These are phyloP conservation scores for Sugiyamaella paludigena DNA, from an alignment of 1,139 yeast genomes.

Conservation along the genomic window DNA sequence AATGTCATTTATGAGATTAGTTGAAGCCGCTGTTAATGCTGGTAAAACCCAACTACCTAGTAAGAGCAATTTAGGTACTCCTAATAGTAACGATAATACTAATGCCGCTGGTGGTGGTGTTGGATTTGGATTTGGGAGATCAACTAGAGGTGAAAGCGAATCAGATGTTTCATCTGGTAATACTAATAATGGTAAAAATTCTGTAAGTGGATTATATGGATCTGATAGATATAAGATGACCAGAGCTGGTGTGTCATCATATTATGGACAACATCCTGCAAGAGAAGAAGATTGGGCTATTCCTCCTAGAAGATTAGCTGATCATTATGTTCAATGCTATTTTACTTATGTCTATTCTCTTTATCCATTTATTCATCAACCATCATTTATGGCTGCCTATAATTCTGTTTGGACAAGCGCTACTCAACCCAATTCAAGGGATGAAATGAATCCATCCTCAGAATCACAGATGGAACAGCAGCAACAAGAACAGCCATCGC, in stretches of 20 bases:
- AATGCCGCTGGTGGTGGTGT: not conserved
- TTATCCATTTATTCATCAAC: slow-evolving; percentile 24
- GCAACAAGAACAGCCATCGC: not conserved
- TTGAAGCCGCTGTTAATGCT: slow-evolving; percentile 23
- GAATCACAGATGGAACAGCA: not conserved
- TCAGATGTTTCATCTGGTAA: not conserved
- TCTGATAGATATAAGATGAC: not conserved
- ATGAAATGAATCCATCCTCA: too few relatives aligned
- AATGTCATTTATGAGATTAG: slow-evolving; percentile 22
- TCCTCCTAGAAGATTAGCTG: slow-evolving; percentile 22
- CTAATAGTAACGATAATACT: not conserved
- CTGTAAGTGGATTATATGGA: not conserved
- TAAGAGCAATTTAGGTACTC: not conserved
- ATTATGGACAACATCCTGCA: not conserved
- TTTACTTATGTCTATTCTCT: slow-evolving; percentile 21
- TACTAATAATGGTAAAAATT: not conserved
- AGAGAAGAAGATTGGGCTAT: slow-evolving; percentile 17
- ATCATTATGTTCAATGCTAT: slow-evolving; percentile 20
- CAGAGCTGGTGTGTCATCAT: not conserved
- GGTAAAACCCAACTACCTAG: not conserved
- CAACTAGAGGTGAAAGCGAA: too few relatives aligned
- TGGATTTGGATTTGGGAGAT: too few relatives aligned
- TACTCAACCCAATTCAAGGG: not conserved
- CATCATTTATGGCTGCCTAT: slow-evolving; percentile 21
- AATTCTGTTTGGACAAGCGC: slow-evolving; percentile 18